A percentile compares a stretch with the other conserved stretches of the same genome.
These are phyloP conservation scores for Globisporangium recalcitrans DNA, from an alignment of 352 stramenopile genomes.

Conservation along the genomic window DNA sequence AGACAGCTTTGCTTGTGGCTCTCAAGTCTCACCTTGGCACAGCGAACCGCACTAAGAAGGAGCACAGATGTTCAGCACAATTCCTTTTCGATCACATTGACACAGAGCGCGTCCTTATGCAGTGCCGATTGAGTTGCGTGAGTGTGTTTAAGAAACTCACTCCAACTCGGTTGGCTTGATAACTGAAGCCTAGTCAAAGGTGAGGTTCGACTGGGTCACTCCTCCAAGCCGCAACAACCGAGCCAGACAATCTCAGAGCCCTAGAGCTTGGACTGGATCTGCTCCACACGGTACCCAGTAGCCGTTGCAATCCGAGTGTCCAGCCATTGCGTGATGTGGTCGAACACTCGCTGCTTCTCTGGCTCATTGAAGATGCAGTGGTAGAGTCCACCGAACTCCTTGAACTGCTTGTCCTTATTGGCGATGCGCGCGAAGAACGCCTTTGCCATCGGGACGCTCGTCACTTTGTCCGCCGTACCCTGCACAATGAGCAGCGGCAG, in stretches of 20 bases:
- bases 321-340: slow-evolving; percentile 14
- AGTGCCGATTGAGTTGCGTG: too few species aligned
- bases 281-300: not conserved
- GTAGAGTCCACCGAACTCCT: slow-evolving; percentile 27
- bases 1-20: too few species aligned
- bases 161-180: too few species aligned
- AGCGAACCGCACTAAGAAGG: too few species aligned
- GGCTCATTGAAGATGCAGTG: slow-evolving; percentile 39
- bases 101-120: too few species aligned
- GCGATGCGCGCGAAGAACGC: slow-evolving; percentile 24
- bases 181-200: too few species aligned
- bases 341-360: slow-evolving; percentile 24
- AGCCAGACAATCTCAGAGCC: not conserved
- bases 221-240: too few species aligned
- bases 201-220: too few species aligned
- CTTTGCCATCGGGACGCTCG: slow-evolving; percentile 18
- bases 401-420: slow-evolving; percentile 32
- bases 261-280: not conserved
- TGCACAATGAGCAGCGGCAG: slow-evolving; percentile 28
- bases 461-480: slow-evolving; percentile 29
- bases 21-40: too few species aligned
- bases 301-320: not conserved
- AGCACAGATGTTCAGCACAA: too few species aligned
- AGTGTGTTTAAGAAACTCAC: too few species aligned
- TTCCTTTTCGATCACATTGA: too few species aligned